Base-by-base conservation (phyloP, 495 filamentous ascomycete species). In the Penicillium lagena region DNA sequence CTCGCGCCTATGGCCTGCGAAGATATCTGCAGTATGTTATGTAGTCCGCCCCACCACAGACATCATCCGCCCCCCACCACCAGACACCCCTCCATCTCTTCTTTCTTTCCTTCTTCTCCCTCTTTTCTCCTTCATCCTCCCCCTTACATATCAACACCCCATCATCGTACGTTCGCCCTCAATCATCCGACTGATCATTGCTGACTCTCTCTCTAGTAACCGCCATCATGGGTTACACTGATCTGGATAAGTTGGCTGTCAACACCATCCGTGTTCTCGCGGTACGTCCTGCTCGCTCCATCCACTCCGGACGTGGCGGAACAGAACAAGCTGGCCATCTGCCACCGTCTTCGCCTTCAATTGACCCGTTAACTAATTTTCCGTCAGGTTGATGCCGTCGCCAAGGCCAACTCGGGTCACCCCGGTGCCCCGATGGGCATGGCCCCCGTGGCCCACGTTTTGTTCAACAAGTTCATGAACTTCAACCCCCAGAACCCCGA, bases 401-500 rank as follows among this genome's bases (percentile, higher is more conserved):
- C 83, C 67, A 81, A 85, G 64, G 87, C 91, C 60, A 97, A 97
- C 78, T 96, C 90, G 53, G 93, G 93, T 62, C 93, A 99, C 75
- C 93, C 93, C 64, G 93, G 93, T 77, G 93, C 93, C 58, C 93
- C 93, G 55, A 99, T 99, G 90, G 90, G 90, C 73, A 88, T 98
- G 93, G 93, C 93, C 59, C 93, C 94, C 37, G 82, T 90, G 58
- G 82, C 93, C 68, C 93, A 99, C 79, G 86, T 99, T 60, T 85
- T 99, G 54, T 99, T 89, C 76, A 95, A 95, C 80, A 91, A 88
- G 69, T 90, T 96, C 80, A 90, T 99, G 93, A 93, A 70, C 60
- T 99, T 96, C 79, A 99, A 99, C 83, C 93, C 93, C 50, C 90
- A 95, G 81, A 96, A 95, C 79, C 89, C 94, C 43, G 77, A 90